phyloP scores from a whole-genome alignment of 306 rosid species.

The Malus fusca region DNA sequence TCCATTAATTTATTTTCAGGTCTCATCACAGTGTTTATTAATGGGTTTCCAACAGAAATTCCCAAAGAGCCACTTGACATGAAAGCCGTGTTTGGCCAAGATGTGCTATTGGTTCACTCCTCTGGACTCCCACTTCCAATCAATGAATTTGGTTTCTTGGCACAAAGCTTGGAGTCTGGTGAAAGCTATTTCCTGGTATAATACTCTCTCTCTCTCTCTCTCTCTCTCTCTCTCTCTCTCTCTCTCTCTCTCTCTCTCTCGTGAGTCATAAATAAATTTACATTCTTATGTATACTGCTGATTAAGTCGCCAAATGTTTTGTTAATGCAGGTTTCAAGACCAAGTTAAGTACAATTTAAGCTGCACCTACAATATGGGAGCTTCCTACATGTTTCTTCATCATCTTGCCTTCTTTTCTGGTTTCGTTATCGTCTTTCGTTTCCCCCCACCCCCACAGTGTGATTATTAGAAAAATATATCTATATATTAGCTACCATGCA shows the following conservation, averaged over 20 bases:
- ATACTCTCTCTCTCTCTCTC: neutral
- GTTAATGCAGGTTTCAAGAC: slow-evolving; percentile 41
- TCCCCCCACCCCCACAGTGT: neutral
- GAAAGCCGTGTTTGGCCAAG: slow-evolving; percentile 61
- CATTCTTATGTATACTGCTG: neutral
- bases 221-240: neutral
- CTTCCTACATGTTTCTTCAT: slow-evolving; percentile 13
- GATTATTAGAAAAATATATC: slow-evolving; percentile 15
- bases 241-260: neutral
- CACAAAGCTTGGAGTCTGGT: slow-evolving; percentile 63
- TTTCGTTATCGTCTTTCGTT: neutral
- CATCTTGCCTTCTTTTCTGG: slow-evolving; percentile 4
- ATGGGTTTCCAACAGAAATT: slow-evolving; percentile 71
- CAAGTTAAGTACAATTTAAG: slow-evolving; percentile 15
- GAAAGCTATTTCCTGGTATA: slow-evolving; percentile 85
- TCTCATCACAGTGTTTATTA: slow-evolving; percentile 63
- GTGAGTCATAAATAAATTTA: neutral
- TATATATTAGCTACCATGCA: slow-evolving; percentile 10
- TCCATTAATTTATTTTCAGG: slow-evolving; percentile 22
- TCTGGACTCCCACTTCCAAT: slow-evolving; percentile 63
- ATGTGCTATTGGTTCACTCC: slow-evolving; percentile 61
- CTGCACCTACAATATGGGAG: slow-evolving; percentile 20
- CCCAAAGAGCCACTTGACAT: slow-evolving; percentile 61
- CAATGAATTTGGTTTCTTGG: slow-evolving; percentile 66
- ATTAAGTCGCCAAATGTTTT: neutral